Evolutionary conservation across 306 rosid genomes (phyloP), one percentile per base, ranked within the genome.

Genomic region (Prunus davidiana): DNA sequence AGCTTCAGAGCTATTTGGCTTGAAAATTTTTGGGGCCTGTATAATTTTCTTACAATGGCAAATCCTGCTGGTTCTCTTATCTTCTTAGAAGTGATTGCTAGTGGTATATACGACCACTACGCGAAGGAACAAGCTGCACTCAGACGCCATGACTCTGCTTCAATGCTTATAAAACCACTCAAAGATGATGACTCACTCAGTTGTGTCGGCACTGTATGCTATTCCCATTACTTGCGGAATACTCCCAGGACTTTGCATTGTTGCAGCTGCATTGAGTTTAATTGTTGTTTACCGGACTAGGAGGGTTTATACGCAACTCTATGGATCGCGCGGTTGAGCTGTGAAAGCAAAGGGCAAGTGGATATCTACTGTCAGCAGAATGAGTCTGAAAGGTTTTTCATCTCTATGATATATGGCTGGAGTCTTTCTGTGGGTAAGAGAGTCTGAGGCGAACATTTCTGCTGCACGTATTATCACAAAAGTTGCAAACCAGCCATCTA

Each of bases 1-100:
- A 13, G 98, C 93, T 57, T 95, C 97, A 0, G 98, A 95, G 80
- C 83, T 90, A 47, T 92, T 92, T 5, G 97, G 96, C 46, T 77
- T 90, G 83, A 90, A 88, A 77, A 90, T 80, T 69, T 92, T 92
- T 7, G 97, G 96, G 32, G 86, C 90, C 8, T 90, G 22, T 87
- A 87, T 78, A 92, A 92, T 69, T 90, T 90, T 75, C 87, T 88
- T 14, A 81, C 90, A 1, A 66, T 90, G 62, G 91, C 91, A 14
- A 84, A 73, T 65, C 96, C 97, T n/a, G 75, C 76, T 8, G 97
- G 97, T 52, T 87, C 97, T 49, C 82, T 92, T 18, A 74, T 92
- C 60, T 73, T 92, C 57, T 92, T 91, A 24, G 91, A 83, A 41
- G 60, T 90, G 14, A 64, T 88, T 6, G 90, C 92, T 6, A 90